These are phyloP conservation scores for Maudiozyma serrabonitensis DNA, from an alignment of 805 yeast genomes.

Conservation along the genomic window DNA sequence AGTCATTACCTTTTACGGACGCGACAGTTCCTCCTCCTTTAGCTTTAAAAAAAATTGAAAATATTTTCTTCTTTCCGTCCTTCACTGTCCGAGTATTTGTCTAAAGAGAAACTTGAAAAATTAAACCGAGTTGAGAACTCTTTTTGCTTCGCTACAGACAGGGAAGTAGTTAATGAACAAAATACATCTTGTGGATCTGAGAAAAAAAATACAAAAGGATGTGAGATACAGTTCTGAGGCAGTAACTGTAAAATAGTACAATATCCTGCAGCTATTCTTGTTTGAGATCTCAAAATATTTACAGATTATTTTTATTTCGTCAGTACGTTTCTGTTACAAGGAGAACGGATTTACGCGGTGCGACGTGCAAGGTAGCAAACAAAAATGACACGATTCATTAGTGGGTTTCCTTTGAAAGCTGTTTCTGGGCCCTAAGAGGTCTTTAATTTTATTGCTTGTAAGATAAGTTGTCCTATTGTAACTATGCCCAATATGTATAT, in stretches of 20 bases:
- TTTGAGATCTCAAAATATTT: not conserved
- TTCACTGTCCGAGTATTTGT: not conserved
- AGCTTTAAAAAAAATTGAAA: not conserved
- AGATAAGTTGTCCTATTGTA: too few species aligned
- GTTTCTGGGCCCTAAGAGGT: not conserved
- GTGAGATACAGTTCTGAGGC: not conserved
- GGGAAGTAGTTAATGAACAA: too few species aligned
- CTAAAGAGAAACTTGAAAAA: not conserved
- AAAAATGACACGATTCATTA: not conserved
- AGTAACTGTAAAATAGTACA: not conserved
- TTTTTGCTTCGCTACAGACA: not conserved
- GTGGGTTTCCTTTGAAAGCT: not conserved
- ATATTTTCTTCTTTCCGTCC: not conserved
- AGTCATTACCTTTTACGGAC: slow-evolving; percentile 1
- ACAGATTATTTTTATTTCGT: not conserved
- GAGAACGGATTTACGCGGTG: not conserved
- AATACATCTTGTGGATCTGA: too few species aligned
- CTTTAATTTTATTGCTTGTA: too few species aligned
- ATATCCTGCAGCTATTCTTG: not conserved
- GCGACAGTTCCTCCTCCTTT: not conserved
- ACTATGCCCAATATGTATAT: too few species aligned
- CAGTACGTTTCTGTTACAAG: not conserved
- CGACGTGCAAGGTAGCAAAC: not conserved
- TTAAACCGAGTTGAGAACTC: not conserved
- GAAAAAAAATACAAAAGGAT: too few species aligned